A percentile compares a stretch with the other conserved stretches of the same genome.
Evolutionary conservation across 164 flowering plant species (phyloP).

Genomic region (Nelumbo lutea): DNA sequence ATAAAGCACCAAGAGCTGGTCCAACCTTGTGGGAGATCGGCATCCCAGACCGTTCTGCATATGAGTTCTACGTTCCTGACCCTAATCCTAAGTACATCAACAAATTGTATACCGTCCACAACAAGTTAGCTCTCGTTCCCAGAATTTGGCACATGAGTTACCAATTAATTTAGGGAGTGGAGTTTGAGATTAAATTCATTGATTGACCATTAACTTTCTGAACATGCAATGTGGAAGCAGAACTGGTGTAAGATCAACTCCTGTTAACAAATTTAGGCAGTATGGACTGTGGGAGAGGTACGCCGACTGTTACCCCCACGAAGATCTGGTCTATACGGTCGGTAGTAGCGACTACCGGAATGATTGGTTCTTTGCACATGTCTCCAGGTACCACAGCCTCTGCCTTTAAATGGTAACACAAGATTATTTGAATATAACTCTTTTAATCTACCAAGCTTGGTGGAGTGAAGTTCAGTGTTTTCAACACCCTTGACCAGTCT

Average conservation of each 20-base stretch:
- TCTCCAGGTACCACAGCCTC: constrained; percentile 41
- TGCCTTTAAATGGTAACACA: neutral
- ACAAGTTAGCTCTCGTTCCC: constrained; percentile 35
- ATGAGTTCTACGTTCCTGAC: constrained; percentile 75
- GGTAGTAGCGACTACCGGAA: constrained; percentile 49
- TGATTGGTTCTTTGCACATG: constrained; percentile 88
- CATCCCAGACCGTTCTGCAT: constrained; percentile 78
- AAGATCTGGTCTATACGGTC: constrained; percentile 55
- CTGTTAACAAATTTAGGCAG: constrained; percentile 43
- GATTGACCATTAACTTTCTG: neutral
- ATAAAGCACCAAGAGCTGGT: constrained; percentile 76
- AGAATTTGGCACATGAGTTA: too few relatives aligned
- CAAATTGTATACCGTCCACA: constrained; percentile 54
- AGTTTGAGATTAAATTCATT: too few relatives aligned
- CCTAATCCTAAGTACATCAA: constrained; percentile 68
- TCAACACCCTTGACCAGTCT: too few relatives aligned
- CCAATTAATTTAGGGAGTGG: too few relatives aligned
- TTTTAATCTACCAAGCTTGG: too few relatives aligned
- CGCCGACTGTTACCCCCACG: constrained; percentile 54
- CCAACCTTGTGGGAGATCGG: constrained; percentile 96
- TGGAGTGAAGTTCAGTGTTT: too few relatives aligned
- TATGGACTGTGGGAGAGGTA: constrained; percentile 90
- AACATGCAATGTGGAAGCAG: constrained; percentile 22
- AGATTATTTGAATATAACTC: too few relatives aligned
- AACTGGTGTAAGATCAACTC: neutral